Evolutionary conservation across 2,329 filamentous ascomycete genomes (phyloP).

Genomic region (Lasiodiplodia sp.): DNA sequence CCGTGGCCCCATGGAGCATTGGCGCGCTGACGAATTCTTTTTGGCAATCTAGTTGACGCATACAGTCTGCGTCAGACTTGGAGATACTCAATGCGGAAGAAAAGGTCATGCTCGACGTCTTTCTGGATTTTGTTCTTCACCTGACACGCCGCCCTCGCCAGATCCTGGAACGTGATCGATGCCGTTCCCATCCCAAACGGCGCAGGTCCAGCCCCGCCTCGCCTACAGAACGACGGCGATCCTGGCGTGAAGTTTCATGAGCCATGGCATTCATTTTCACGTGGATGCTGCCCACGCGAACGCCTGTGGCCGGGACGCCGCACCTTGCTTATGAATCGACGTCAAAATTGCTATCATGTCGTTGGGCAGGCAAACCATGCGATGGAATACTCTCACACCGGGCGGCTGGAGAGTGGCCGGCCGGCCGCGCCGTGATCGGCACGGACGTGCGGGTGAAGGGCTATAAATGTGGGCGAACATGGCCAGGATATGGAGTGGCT

Average conservation of each 20-base stretch:
- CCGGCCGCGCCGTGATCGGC: slow-evolving; percentile 17
- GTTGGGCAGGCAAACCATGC: slow-evolving; percentile 3
- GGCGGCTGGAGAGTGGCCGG: slow-evolving; percentile 7
- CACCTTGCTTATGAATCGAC: neutral
- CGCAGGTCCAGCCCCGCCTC: neutral
- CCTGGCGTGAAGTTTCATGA: neutral
- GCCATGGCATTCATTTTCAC: neutral
- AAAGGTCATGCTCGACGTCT: neutral
- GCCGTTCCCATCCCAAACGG: neutral
- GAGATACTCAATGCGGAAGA: neutral
- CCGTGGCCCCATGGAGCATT: neutral
- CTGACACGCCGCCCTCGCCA: neutral
- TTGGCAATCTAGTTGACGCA: slow-evolving; percentile 8
- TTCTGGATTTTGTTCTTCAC: neutral
- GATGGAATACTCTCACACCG: neutral
- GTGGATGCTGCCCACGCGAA: neutral
- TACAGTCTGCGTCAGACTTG: neutral
- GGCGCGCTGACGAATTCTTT: slow-evolving; percentile 1
- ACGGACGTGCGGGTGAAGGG: neutral
- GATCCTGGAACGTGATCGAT: neutral
- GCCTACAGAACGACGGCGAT: slow-evolving; percentile 8
- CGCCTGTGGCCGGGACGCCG: neutral
- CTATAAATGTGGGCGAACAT: slow-evolving; percentile 20
- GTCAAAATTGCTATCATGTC: neutral
- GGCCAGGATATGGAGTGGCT: neutral